Evolutionary conservation across 768 basidiomycete species (phyloP), one percentile per base, ranked within the genome.

Genomic region (Amyloporia xantha): DNA sequence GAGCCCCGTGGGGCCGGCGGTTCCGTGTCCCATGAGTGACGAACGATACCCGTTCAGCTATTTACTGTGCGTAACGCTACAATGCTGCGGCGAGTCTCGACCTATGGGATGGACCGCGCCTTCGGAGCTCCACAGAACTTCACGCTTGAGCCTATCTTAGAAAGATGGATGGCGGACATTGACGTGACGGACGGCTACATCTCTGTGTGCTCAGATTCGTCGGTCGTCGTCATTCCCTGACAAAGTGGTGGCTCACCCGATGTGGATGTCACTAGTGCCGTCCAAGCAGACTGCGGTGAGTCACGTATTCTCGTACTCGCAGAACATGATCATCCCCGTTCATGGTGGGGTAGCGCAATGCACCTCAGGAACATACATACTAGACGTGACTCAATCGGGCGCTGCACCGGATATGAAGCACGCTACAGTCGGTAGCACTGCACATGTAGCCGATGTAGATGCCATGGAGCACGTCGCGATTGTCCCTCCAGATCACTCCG

Each of bases 31-130:
- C 56, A n/a, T 52, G 52, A 1, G 39, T 51, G 20, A 41, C 52
- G 13, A 47, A 49, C 30, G 43, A 41, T 5, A 36, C 33, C 51
- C 13, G 47, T 58, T n/a, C 45, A 48, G 10, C 27, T 56, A 5
- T 53, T 59, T 48, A 52, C 59, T 23, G 20, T 59, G 20, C 40
- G 27, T 20, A 25, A 45, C 11, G 60, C 58, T 15, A 48, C 42
- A 7, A 23, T 50, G 1, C 10, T 59, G 1, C 51, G 54, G 45
- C 21, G 26, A 1, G 44, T 59, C 24, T 38, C 50, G 3, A 7
- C 30, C 7, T 37, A 54, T 12, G 47, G 45, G 21, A 39, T 44
- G 19, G 51, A 51, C 6, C 47, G 35, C 10, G 36, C 46, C 19
- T 28, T 49, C 21, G 54, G 54, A 2, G 45, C 51, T 42, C 30